A percentile compares a stretch with the other conserved stretches of the same genome.
Evolutionary conservation across 2,329 filamentous ascomycete species (phyloP).

Genomic region (Cladosporium halotolerans): DNA sequence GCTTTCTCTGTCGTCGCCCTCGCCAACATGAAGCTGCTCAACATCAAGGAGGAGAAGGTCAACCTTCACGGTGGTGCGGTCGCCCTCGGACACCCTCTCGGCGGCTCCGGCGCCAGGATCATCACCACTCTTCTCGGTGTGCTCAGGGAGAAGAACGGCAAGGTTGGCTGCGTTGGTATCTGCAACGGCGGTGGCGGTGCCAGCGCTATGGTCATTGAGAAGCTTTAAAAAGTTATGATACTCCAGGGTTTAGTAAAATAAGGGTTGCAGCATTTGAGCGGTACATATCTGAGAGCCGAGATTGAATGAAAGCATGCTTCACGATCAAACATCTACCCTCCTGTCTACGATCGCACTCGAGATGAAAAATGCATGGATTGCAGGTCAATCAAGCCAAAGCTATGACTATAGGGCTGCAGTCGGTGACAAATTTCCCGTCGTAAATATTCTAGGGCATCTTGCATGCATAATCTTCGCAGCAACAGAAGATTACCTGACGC

Average conservation of each 20-base stretch:
- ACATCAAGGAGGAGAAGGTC: conserved; percentile 74
- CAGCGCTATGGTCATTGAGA: conserved; percentile 85
- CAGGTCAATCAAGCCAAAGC: no score
- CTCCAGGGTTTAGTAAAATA: not conserved
- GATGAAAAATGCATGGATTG: no score
- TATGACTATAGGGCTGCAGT: no score
- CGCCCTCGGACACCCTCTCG: conserved; percentile 90
- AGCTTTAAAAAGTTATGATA: conserved; percentile 14
- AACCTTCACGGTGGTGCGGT: conserved; percentile 95
- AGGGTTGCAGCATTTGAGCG: not conserved
- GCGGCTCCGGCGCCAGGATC: conserved; percentile 89
- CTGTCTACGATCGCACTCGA: no score
- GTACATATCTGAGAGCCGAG: not conserved
- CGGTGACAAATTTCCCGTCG: no score
- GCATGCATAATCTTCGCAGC: no score
- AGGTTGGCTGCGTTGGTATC: conserved; percentile 89
- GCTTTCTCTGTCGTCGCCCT: conserved; percentile 95
- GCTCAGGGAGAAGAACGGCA: conserved; percentile 81
- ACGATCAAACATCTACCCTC: no score
- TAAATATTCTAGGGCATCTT: no score
- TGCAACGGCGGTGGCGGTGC: conserved; percentile 98
- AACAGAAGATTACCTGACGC: no score
- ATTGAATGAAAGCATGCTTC: no score
- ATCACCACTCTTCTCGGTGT: conserved; percentile 85
- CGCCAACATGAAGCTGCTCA: conserved; percentile 90